Evolutionary conservation across 148 eudicot genomes (phyloP).

Genomic region (Fallopia convolvulus): DNA sequence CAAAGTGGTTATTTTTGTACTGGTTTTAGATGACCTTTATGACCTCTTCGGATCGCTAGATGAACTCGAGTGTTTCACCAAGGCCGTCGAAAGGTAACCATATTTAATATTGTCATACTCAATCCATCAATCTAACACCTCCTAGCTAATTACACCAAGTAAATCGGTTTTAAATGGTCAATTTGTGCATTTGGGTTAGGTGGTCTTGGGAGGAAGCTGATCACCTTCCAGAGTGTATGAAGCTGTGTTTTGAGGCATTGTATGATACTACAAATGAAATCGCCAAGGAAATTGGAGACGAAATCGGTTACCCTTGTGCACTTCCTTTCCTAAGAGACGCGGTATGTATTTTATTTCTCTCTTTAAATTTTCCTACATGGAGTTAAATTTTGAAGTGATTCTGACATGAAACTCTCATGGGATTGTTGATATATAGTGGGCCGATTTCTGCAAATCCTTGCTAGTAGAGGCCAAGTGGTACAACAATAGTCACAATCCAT

Average conservation of each 20-base stretch:
- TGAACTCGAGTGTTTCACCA: slow-evolving; percentile 37
- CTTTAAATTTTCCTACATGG: no score
- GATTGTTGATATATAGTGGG: slow-evolving; percentile 29
- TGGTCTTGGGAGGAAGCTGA: slow-evolving; percentile 31
- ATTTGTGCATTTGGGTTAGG: slow-evolving; percentile 17
- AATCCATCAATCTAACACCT: neutral
- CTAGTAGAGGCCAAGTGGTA: slow-evolving; percentile 42
- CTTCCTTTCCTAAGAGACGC: slow-evolving; percentile 21
- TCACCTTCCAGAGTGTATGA: slow-evolving; percentile 43
- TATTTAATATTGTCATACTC: neutral
- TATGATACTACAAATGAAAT: slow-evolving; percentile 29
- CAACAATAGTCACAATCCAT: slow-evolving; percentile 22
- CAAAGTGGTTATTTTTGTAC: slow-evolving; percentile 27
- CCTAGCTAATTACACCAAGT: neutral
- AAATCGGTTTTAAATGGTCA: neutral
- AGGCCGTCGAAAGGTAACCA: slow-evolving; percentile 27
- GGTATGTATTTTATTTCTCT: slow-evolving; percentile 24
- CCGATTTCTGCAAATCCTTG: slow-evolving; percentile 38
- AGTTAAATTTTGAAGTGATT: neutral
- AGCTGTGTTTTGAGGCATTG: slow-evolving; percentile 27
- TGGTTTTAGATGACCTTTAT: slow-evolving; percentile 43
- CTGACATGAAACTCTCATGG: neutral
- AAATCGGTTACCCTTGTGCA: slow-evolving; percentile 24
- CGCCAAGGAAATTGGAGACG: slow-evolving; percentile 29
- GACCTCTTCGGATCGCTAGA: slow-evolving; percentile 44